These are phyloP conservation scores for Arthrobotrys megalospora DNA, from an alignment of 2,329 filamentous ascomycete species.

Conservation along the genomic window DNA sequence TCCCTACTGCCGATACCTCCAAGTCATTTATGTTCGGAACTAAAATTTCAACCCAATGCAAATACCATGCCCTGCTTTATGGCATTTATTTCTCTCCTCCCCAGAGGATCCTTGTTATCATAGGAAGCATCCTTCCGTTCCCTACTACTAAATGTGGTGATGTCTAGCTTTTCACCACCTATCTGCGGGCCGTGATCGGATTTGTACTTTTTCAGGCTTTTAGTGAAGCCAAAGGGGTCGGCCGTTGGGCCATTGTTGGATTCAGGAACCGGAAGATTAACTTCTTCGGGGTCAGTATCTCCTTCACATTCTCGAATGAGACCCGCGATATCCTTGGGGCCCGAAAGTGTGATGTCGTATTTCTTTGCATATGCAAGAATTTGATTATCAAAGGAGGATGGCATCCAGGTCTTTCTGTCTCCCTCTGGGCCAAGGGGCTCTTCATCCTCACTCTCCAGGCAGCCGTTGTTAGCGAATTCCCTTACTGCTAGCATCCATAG, in stretches of 20 bases:
- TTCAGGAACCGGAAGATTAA: slow-evolving; percentile 64
- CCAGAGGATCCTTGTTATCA: slow-evolving; percentile 67
- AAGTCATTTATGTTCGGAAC: too few relatives aligned
- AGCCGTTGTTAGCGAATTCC: slow-evolving; percentile 41
- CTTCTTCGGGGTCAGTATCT: slow-evolving; percentile 53
- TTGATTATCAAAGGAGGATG: slow-evolving; percentile 65
- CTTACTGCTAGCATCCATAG: slow-evolving; percentile 65
- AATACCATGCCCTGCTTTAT: slow-evolving; percentile 67
- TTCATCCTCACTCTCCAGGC: slow-evolving; percentile 62
- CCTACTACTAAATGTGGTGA: slow-evolving; percentile 66
- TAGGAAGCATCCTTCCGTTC: slow-evolving; percentile 66
- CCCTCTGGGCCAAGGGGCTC: slow-evolving; percentile 41
- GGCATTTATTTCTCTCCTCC: slow-evolving; percentile 65
- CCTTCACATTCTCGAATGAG: slow-evolving; percentile 62
- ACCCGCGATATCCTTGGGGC: slow-evolving; percentile 64
- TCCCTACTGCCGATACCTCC: too few relatives aligned
- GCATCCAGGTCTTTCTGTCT: slow-evolving; percentile 54
- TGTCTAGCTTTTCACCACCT: slow-evolving; percentile 68
- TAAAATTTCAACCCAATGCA: not conserved
- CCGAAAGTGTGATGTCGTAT: slow-evolving; percentile 66
- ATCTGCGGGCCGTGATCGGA: slow-evolving; percentile 62
- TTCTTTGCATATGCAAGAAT: slow-evolving; percentile 67
- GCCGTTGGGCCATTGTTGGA: slow-evolving; percentile 64
- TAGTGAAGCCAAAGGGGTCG: slow-evolving; percentile 62
- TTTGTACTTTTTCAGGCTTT: slow-evolving; percentile 62